Percentiles rank a stretch among this genome's conserved stretches.
Conservation (phyloP, 1,284 basidiomycete species). For the Heterobasidion irregulare region DNA sequence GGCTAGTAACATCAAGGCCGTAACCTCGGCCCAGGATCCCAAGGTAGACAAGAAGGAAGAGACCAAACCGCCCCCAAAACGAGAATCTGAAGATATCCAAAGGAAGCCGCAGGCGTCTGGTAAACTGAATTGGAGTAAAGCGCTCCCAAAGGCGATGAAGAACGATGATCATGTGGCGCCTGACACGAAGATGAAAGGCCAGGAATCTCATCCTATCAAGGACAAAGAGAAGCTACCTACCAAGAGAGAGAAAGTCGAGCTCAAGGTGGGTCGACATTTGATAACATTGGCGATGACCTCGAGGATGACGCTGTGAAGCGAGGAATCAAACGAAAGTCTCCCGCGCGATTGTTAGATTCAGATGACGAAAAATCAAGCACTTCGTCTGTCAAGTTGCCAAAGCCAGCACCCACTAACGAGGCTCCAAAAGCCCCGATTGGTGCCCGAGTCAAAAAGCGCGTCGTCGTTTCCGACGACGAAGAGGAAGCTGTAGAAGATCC, state of each 20-base stretch:
- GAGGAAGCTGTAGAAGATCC: constrained; percentile 29
- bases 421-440: constrained; percentile 12
- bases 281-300: neutral
- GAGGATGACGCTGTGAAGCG: constrained; percentile 25
- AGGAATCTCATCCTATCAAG: neutral
- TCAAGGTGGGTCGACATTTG: constrained; percentile 11
- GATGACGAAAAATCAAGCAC: constrained; percentile 33
- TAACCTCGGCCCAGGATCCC: neutral
- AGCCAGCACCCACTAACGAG: constrained; percentile 5
- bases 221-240: constrained; percentile 8
- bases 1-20: neutral
- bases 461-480: constrained; percentile 54
- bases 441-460: constrained; percentile 32
- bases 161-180: neutral
- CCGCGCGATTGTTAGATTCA: constrained; percentile 29
- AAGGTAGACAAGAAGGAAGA: neutral
- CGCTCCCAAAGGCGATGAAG: constrained; percentile 25
- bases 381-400: neutral
- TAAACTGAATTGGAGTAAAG: constrained; percentile 57
- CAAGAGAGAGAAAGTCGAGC: constrained; percentile 11
- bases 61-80: neutral
- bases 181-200: neutral
- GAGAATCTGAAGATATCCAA: neutral
- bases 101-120: constrained; percentile 39
- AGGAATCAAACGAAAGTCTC: constrained; percentile 50